Evolutionary conservation across 495 filamentous ascomycete genomes (phyloP).

Genomic region (Penicillium arizonense): DNA sequence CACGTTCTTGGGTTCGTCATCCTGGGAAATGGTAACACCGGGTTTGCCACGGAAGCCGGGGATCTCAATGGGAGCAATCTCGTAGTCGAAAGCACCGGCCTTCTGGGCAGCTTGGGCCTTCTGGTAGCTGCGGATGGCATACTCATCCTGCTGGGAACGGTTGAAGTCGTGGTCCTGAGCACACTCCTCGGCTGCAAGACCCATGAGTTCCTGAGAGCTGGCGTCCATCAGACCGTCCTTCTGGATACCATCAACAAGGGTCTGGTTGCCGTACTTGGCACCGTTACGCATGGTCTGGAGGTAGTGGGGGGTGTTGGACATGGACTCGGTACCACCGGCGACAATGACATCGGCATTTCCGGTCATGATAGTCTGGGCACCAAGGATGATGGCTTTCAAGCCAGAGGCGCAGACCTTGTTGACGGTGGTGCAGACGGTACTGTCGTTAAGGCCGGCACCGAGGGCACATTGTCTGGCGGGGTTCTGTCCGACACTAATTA

Average conservation of each 20-base stretch:
- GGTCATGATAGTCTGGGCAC: conserved; percentile 93
- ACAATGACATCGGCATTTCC: conserved; percentile 88
- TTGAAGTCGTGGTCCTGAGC: conserved; percentile 77
- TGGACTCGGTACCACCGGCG: conserved; percentile 92
- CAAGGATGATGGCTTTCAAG: conserved; percentile 91
- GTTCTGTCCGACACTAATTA: conserved; percentile 84
- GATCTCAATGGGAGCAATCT: conserved; percentile 90
- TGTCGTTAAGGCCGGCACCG: conserved; percentile 74
- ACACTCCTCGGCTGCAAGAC: conserved; percentile 88
- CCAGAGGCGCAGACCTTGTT: conserved; percentile 98
- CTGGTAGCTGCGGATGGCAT: conserved; percentile 88
- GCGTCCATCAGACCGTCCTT: conserved; percentile 92
- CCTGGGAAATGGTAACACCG: conserved; percentile 70
- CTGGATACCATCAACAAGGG: conserved; percentile 82
- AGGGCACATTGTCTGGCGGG: conserved; percentile 93
- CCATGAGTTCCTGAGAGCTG: conserved; percentile 89
- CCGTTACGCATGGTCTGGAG: conserved; percentile 78
- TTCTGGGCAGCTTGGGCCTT: conserved; percentile 84
- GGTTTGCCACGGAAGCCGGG: conserved; percentile 89
- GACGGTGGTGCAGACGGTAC: conserved; percentile 83
- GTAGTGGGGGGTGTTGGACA: conserved; percentile 98
- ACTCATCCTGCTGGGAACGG: conserved; percentile 84
- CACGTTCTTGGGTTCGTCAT: conserved; percentile 94
- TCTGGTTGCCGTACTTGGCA: conserved; percentile 86
- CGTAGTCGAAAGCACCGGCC: conserved; percentile 71